Evolutionary conservation across 371 early-diverging fungal genomes (phyloP).

Genomic region (Syncephalis plumigaleata): DNA sequence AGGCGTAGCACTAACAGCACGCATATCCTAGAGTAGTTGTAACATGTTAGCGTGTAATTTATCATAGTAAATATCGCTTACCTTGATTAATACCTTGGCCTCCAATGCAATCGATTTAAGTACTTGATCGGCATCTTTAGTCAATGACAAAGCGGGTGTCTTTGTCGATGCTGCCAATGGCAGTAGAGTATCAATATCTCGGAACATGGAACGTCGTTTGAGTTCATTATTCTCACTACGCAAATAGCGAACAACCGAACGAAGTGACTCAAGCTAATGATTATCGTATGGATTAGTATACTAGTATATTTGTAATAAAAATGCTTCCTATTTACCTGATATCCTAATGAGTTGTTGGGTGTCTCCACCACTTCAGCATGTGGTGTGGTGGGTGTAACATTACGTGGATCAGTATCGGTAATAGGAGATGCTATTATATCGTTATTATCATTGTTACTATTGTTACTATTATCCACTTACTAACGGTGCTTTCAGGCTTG

Average conservation of each 20-base stretch:
- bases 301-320: no score
- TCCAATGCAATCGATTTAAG: slow-evolving; percentile 16
- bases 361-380: no score
- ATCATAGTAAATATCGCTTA: not conserved
- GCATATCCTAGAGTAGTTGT: slow-evolving; percentile 15
- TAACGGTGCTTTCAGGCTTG: not conserved
- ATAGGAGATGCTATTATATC: not conserved
- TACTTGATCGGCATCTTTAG: slow-evolving; percentile 6
- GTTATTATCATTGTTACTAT: not conserved
- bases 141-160: slow-evolving; percentile 4
- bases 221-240: slow-evolving; percentile 67
- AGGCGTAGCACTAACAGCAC: slow-evolving; percentile 27
- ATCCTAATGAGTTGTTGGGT: no score
- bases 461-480: not conserved
- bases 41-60: not conserved
- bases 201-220: slow-evolving; percentile 30
- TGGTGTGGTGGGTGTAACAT: no score
- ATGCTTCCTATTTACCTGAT: no score
- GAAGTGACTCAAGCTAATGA: slow-evolving; percentile 43
- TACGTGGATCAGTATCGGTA: no score
- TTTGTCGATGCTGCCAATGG: not conserved
- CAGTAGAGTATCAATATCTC: slow-evolving; percentile 16
- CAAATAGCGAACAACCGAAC: slow-evolving; percentile 50
- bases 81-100: slow-evolving; percentile 15
- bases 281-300: no score